Evolutionary conservation across 2,329 filamentous ascomycete species (phyloP).

Genomic region (Thelonectria rubi): DNA sequence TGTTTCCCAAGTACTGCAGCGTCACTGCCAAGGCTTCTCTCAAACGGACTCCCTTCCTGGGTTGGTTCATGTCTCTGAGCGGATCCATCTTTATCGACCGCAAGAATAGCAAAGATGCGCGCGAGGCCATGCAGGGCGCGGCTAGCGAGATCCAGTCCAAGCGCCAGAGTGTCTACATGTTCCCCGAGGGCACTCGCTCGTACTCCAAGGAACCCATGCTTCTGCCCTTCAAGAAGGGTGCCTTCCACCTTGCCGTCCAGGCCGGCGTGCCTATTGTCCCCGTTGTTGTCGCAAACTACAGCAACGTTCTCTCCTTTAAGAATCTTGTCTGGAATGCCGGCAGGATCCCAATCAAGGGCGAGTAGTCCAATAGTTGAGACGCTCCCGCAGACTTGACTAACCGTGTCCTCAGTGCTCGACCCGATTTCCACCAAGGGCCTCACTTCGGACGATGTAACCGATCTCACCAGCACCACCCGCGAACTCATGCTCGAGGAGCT

Average conservation of each 20-base stretch:
- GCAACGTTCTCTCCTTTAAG: slow-evolving; percentile 74
- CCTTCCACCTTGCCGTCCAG: slow-evolving; percentile 94
- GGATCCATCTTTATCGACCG: slow-evolving; percentile 97
- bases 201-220: slow-evolving; percentile 84
- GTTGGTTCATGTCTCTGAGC: slow-evolving; percentile 92
- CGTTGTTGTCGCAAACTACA: slow-evolving; percentile 82
- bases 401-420: slow-evolving; percentile 68
- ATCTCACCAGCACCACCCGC: slow-evolving; percentile 71
- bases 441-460: slow-evolving; percentile 79
- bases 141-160: slow-evolving; percentile 79
- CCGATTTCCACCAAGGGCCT: slow-evolving; percentile 81
- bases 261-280: slow-evolving; percentile 94
- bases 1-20: slow-evolving; percentile 91
- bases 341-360: slow-evolving; percentile 79
- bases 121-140: slow-evolving; percentile 85
- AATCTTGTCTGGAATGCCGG: slow-evolving; percentile 72
- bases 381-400: not conserved
- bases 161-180: slow-evolving; percentile 83
- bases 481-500: slow-evolving; percentile 80
- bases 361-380: slow-evolving; percentile 30
- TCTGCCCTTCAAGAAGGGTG: slow-evolving; percentile 98
- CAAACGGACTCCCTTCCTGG: slow-evolving; percentile 82
- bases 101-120: slow-evolving; percentile 81
- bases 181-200: slow-evolving; percentile 91
- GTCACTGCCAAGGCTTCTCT: slow-evolving; percentile 92